Base-by-base conservation (phyloP, 805 yeast species). In the Yamadazyma philogaea region DNA sequence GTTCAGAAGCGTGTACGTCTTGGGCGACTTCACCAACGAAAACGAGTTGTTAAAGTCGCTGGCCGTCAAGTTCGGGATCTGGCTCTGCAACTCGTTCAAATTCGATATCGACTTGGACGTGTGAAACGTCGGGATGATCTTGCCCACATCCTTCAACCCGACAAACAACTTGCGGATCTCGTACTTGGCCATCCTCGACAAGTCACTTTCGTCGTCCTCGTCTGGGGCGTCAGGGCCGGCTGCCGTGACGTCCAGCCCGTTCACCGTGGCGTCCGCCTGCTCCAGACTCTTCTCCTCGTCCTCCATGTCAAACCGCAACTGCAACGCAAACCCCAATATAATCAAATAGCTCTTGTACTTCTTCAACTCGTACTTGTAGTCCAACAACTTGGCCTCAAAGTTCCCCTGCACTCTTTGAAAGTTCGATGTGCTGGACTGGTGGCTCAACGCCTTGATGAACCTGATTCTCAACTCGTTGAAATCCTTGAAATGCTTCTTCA, bases 321-420 rank as follows among this genome's bases (percentile, higher is more conserved):
- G 70, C 44, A 75, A 66, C 0, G 75, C 80, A 49, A 63, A 64
- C n/a, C 73, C 77, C 33, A 77, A 60, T 40, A 68, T 64, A 26
- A 64, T 55, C 30, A 75, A 60, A 54, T 77, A 77, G 43, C 59
- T 58, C 54, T 69, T 74, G 53, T 72, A 74, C 54, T 73, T 67
- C 42, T 60, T 55, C 49, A 72, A 56, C 45, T 76, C 80, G 30
- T 56, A 55, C 47, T 70, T 72, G 50, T 75, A 68, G 45, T 73
- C 75, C 33, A 55, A 59, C n/a, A 64, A 50, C 42, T 68, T 72
- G 38, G 58, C 55, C 17, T 68, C 67, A 51, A 61, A 75, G 54
- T 77, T 77, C 37, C 46, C 46, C 27, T 60, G 45, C 8, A 74
- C 57, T 40, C 57, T 53, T 37, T 62, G 53, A 45, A 69, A 66